A percentile compares a stretch with the other conserved stretches of the same genome.
Evolutionary conservation across 805 yeast genomes (phyloP).

Genomic region (Ogataea degrootiae): DNA sequence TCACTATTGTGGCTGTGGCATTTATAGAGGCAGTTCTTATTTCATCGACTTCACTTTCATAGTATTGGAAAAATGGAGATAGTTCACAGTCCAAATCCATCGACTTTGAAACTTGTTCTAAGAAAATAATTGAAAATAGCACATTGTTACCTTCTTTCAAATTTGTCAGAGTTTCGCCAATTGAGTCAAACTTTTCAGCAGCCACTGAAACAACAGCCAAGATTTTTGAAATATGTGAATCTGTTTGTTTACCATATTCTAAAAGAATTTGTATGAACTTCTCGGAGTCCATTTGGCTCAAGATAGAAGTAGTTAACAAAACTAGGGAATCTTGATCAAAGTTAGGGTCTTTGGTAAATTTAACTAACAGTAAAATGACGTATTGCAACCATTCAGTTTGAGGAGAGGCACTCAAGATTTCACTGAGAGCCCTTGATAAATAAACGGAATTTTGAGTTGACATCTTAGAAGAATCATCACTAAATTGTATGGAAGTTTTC

Average conservation of each 20-base stretch:
- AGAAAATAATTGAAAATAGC: slow-evolving; percentile 33
- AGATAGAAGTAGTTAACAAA: slow-evolving; percentile 13
- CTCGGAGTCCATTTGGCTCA: slow-evolving; percentile 7
- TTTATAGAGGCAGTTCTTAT: slow-evolving; percentile 45
- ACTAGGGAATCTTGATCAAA: slow-evolving; percentile 19
- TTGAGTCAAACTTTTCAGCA: slow-evolving; percentile 29
- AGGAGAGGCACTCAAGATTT: slow-evolving; percentile 3
- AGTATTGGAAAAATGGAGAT: slow-evolving; percentile 33
- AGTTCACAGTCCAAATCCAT: slow-evolving; percentile 31
- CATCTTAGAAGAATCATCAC: slow-evolving; percentile 9
- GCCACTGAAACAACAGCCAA: slow-evolving; percentile 32
- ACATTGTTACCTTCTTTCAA: slow-evolving; percentile 17
- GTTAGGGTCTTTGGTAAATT: slow-evolving; percentile 9
- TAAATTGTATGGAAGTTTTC: not conserved
- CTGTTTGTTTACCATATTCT: slow-evolving; percentile 17
- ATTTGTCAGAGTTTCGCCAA: slow-evolving; percentile 16
- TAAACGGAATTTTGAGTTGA: slow-evolving; percentile 6
- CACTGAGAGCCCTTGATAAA: slow-evolving; percentile 11
- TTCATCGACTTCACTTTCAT: slow-evolving; percentile 26
- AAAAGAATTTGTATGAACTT: slow-evolving; percentile 11
- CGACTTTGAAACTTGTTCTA: slow-evolving; percentile 46
- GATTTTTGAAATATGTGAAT: slow-evolving; percentile 23
- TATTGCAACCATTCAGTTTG: slow-evolving; percentile 5
- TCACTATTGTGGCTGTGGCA: slow-evolving; percentile 46
- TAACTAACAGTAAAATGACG: slow-evolving; percentile 11